phyloP scores from a whole-genome alignment of 768 basidiomycete species.

The Xerocomus spinulosus region DNA sequence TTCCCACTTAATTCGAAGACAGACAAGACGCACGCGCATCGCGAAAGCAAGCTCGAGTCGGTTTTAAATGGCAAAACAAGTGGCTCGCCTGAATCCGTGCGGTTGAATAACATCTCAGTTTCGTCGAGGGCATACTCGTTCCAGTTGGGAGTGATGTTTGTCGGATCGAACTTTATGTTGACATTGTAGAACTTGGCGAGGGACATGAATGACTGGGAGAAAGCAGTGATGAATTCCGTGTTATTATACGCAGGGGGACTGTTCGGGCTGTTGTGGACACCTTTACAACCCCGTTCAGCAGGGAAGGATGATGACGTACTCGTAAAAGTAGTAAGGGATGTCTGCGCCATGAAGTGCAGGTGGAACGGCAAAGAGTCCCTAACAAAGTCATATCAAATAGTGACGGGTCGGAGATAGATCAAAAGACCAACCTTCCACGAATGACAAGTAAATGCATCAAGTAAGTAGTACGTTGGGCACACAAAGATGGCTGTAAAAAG shows the following conservation, averaged over 20 bases:
- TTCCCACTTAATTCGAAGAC: neutral
- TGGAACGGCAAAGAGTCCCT: conserved; percentile 32
- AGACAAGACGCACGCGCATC: conserved; percentile 11
- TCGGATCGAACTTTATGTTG: conserved; percentile 17
- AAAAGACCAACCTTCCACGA: conserved; percentile 31
- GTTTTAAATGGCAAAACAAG: conserved; percentile 1
- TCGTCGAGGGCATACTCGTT: neutral
- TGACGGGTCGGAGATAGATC: conserved; percentile 11
- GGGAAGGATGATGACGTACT: neutral
- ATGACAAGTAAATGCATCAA: conserved; percentile 25
- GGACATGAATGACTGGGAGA: conserved; percentile 26
- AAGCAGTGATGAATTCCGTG: conserved; percentile 26
- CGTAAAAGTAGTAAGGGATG: conserved; percentile 38
- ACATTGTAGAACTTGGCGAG: conserved; percentile 20
- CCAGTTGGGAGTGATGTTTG: conserved; percentile 19
- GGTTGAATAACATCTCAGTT: conserved; percentile 18
- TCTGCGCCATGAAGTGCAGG: conserved; percentile 33
- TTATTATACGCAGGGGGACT: conserved; percentile 20
- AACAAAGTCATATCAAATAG: neutral
- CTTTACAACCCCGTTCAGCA: neutral
- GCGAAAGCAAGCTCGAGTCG: neutral
- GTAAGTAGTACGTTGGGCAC: conserved; percentile 35
- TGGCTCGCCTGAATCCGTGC: conserved; percentile 3
- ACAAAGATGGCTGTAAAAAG: conserved; percentile 29
- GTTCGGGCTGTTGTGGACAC: neutral